phyloP scores from a whole-genome alignment of 2,329 filamentous ascomycete genomes.

The Dothidotthia symphoricarpi region DNA sequence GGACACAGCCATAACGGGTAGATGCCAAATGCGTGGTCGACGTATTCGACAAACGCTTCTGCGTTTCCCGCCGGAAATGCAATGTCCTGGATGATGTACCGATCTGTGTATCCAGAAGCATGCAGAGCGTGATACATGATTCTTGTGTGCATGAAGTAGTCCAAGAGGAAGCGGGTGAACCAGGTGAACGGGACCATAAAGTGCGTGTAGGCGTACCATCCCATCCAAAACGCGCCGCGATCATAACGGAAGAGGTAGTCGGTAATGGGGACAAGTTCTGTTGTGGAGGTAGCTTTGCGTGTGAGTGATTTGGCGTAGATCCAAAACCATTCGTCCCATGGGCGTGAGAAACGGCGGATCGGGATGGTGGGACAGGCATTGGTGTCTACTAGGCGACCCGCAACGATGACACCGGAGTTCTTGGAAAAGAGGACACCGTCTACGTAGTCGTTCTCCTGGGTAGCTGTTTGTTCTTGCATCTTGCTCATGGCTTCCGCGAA shows the following conservation, averaged over 20 bases:
- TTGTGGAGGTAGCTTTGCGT: constrained; percentile 8
- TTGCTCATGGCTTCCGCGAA: constrained; percentile 51
- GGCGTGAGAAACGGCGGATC: constrained; percentile 52
- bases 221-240: constrained; percentile 65
- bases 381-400: constrained; percentile 56
- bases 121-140: constrained; percentile 65
- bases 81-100: constrained; percentile 63
- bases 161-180: constrained; percentile 58
- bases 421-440: constrained; percentile 64
- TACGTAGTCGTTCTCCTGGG: constrained; percentile 59
- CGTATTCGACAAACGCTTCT: constrained; percentile 53
- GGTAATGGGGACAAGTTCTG: constrained; percentile 48
- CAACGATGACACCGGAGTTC: constrained; percentile 57
- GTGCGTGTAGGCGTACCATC: constrained; percentile 59
- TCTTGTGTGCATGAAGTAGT: constrained; percentile 62
- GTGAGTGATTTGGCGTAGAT: constrained; percentile 53
- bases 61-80: constrained; percentile 56
- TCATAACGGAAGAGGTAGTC: constrained; percentile 65
- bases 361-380: constrained; percentile 24
- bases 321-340: constrained; percentile 71
- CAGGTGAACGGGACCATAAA: constrained; percentile 61
- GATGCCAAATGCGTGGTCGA: constrained; percentile 48
- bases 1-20: constrained; percentile 63
- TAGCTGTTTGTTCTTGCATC: constrained; percentile 48
- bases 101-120: constrained; percentile 53